phyloP scores from a whole-genome alignment of 2,329 filamentous ascomycete species.

The Thermoascus crustaceus region DNA sequence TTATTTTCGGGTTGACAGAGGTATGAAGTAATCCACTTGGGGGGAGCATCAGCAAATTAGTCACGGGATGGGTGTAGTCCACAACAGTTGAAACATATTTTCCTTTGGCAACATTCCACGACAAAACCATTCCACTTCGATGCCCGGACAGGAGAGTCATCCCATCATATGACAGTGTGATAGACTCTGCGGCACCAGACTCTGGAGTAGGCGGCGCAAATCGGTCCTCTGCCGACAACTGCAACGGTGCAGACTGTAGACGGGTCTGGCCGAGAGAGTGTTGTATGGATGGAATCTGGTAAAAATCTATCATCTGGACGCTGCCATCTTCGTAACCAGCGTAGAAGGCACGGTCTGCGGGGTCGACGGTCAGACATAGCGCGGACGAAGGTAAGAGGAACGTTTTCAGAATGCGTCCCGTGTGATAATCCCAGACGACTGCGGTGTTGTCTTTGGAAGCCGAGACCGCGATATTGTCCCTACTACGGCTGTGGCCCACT shows the following conservation, averaged over 20 bases:
- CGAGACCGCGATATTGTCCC: constrained; percentile 76
- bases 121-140: constrained; percentile 64
- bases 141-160: constrained; percentile 75
- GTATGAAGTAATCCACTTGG: constrained; percentile 44
- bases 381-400: constrained; percentile 70
- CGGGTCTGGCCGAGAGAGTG: constrained; percentile 28
- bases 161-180: constrained; percentile 74
- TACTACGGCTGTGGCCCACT: constrained; percentile 59
- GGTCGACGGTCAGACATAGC: constrained; percentile 66
- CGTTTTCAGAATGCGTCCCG: constrained; percentile 67
- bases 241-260: constrained; percentile 33
- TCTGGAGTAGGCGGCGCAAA: constrained; percentile 52
- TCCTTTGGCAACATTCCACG: constrained; percentile 70
- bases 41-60: constrained; percentile 67
- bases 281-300: constrained; percentile 38
- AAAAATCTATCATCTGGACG: constrained; percentile 73
- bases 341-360: constrained; percentile 74
- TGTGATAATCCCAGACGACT: constrained; percentile 87
- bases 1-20: constrained; percentile 36
- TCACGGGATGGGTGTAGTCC: constrained; percentile 72
- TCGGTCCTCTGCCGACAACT: constrained; percentile 32
- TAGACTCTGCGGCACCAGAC: constrained; percentile 57
- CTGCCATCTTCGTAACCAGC: constrained; percentile 72
- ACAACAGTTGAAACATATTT: constrained; percentile 59
- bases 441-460: constrained; percentile 79